Base-by-base conservation (phyloP, 106 monocot genomes). In the Phalaenopsis equestris region DNA sequence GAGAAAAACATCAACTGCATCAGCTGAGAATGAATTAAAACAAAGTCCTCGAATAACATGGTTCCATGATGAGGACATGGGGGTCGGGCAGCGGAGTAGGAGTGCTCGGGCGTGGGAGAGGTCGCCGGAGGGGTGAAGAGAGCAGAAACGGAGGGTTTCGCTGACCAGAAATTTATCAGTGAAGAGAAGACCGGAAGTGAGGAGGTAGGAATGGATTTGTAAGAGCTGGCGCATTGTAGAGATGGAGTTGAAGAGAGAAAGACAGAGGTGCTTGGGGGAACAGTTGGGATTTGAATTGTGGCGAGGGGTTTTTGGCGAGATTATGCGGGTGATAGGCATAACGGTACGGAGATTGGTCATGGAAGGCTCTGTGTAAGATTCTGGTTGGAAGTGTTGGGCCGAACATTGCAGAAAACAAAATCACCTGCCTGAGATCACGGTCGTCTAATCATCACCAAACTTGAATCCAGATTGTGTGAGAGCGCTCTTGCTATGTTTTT, bases 391-490 rank as follows among this genome's bases (percentile, higher is more conserved):
- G 45, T 0, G 7, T 11, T 30, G 30, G 30, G 0, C 0, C 30
- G 30, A 30, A 30, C 30, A 30, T 30, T 30, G 42, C 16, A 42
- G 41, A 42, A 5, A 5, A 42, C 4, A 47, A 75, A 75, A 47
- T 75, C 75, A 75, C 75, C 75, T 75, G 75, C 97, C 97, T 87
- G 94, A 80, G 79, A 98, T 98, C 12, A 98, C 94, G 43, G 78
- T 74, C 15, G 92, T 94, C 97, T 94, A 98, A 10, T 94, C 90
- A 19, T 86, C 83, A 55, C 76, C 57, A 72, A 98, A 98, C 24
- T 21, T 78, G 57, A 98, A 98, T 14, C 90, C 94, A 1, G 97
- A 94, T 2, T 48, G 24, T 78, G 83, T 84, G 61, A 98, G 73
- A 37, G 87, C 90, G 67, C 21, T 85, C 89, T 92, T 87, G 78